Percentiles rank a stretch among this genome's conserved stretches.
Conservation (phyloP, 2,329 filamentous ascomycete species). For the Ascochyta rabiei region DNA sequence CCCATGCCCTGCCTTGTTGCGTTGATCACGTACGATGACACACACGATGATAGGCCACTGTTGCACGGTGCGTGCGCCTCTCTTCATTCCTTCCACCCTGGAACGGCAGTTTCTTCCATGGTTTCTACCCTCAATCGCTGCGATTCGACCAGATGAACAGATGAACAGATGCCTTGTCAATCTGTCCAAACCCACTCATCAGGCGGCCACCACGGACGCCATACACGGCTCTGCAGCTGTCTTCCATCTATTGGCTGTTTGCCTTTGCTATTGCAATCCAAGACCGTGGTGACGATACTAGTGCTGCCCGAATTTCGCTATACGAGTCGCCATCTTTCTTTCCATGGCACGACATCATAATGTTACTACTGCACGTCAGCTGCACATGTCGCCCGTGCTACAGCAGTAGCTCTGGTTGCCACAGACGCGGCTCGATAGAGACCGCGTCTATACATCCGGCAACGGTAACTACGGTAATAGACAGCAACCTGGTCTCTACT, state of each 20-base stretch:
- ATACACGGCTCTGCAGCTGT: neutral
- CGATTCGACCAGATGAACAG: neutral
- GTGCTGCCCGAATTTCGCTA: neutral
- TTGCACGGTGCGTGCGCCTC: neutral
- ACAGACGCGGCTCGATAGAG: conserved; percentile 8
- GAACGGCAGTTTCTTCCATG: neutral
- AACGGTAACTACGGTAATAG: neutral
- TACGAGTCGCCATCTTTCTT: neutral
- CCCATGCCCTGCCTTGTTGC: neutral
- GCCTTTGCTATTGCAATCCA: neutral
- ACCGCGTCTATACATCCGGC: neutral
- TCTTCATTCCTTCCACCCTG: neutral
- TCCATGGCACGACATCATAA: conserved; percentile 1
- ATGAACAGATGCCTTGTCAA: neutral
- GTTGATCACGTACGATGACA: conserved; percentile 1
- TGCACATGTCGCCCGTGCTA: conserved; percentile 10
- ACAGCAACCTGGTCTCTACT: neutral
- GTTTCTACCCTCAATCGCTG: neutral
- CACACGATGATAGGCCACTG: conserved; percentile 6
- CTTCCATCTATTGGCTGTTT: neutral
- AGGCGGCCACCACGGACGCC: neutral
- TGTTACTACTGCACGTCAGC: conserved; percentile 12
- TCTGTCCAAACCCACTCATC: neutral
- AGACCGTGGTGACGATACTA: neutral
- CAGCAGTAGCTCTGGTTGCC: conserved; percentile 1